phyloP scores from a whole-genome alignment of 2,329 filamentous ascomycete species.

The Thielaviopsis musarum region DNA sequence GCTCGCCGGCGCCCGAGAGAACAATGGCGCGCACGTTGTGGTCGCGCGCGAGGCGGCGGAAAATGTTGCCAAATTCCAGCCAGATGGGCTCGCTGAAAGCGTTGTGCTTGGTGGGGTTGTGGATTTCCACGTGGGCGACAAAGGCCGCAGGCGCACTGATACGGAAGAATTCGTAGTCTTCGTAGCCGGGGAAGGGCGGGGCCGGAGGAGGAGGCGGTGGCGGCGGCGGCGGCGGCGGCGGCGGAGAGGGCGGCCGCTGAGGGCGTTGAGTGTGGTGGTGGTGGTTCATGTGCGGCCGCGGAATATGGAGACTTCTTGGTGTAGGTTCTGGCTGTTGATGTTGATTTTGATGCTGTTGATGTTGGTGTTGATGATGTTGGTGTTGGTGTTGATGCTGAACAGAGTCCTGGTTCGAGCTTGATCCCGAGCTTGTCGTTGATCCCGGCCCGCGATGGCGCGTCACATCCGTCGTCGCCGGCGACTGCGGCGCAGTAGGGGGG shows the following conservation, averaged over 20 bases:
- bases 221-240: constrained; percentile 4
- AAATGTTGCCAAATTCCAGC: constrained; percentile 59
- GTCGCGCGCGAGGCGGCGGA: constrained; percentile 55
- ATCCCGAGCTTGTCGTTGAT: too few species aligned
- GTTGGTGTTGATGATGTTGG: background rate
- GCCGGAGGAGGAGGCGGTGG: constrained; percentile 3
- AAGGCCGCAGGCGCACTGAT: constrained; percentile 53
- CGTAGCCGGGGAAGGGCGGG: constrained; percentile 22
- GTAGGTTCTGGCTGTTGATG: background rate
- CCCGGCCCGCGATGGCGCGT: too few species aligned
- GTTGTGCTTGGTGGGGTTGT: constrained; percentile 74
- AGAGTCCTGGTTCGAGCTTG: too few species aligned
- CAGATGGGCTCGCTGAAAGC: constrained; percentile 76
- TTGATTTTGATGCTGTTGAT: background rate
- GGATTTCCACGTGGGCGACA: constrained; percentile 86
- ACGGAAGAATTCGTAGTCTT: constrained; percentile 49
- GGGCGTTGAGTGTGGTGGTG: background rate
- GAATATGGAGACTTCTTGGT: background rate
- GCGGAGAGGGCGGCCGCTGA: background rate
- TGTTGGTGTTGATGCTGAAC: too few species aligned
- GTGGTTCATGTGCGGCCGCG: background rate
- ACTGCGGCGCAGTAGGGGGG: too few species aligned
- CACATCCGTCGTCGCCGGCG: too few species aligned
- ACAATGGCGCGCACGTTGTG: constrained; percentile 59
- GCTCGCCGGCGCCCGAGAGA: constrained; percentile 63